Conservation (phyloP, 75 land plant species). For the Cupressus sempervirens region DNA sequence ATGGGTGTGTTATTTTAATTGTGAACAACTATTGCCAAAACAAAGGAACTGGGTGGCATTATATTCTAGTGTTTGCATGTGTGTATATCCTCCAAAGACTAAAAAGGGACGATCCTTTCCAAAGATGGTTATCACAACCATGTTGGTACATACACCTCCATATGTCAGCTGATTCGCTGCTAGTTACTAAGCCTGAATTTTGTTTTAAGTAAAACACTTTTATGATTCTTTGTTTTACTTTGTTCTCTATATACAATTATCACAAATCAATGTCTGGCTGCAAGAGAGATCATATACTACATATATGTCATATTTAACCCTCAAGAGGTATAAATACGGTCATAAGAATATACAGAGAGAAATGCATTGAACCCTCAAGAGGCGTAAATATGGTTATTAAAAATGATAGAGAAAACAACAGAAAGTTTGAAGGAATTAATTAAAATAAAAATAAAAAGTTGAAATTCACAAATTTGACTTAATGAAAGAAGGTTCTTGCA, state of each 20-base stretch:
- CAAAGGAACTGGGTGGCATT: background rate
- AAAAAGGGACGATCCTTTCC: background rate
- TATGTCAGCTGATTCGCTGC: background rate
- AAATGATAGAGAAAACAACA: background rate
- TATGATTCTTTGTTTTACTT: no score
- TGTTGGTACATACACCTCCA: background rate
- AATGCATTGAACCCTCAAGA: background rate
- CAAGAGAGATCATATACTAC: background rate
- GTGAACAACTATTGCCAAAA: background rate
- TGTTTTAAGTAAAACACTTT: no score
- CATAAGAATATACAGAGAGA: background rate
- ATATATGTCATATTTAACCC: background rate
- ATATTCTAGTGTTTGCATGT: background rate
- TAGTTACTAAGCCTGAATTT: background rate
- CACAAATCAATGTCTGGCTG: background rate
- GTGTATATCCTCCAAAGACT: background rate
- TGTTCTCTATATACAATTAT: background rate
- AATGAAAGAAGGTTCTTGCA: slow-evolving; percentile 29
- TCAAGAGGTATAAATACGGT: background rate
- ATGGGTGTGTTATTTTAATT: background rate
- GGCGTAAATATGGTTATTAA: background rate
- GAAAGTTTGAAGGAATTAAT: background rate
- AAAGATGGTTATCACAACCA: background rate
- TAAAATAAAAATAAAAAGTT: no score
- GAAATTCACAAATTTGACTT: background rate